Percentiles rank a stretch among this genome's conserved stretches.
phyloP scores from a whole-genome alignment of 371 early-diverging fungal genomes.

The Rhizopus sp. region DNA sequence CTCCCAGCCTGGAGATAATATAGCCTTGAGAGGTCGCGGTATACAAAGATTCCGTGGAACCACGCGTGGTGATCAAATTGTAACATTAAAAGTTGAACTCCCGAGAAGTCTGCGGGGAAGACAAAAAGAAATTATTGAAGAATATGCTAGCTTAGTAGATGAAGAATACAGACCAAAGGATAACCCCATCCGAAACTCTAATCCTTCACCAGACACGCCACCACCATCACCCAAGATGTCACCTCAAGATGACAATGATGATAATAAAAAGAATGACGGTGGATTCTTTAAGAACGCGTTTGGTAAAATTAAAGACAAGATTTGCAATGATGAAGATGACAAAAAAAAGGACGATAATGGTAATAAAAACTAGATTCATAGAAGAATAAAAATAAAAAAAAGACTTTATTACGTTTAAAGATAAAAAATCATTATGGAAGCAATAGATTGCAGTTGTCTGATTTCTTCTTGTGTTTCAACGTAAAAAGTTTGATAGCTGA shows the following conservation, averaged over 20 bases:
- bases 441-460: not conserved
- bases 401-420: not conserved
- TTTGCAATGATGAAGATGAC: conserved; percentile 28
- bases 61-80: conserved; percentile 83
- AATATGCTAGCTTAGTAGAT: conserved; percentile 39
- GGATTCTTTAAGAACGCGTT: conserved; percentile 39
- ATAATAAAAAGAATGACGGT: conserved; percentile 8
- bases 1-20: conserved; percentile 84
- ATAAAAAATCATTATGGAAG: too few species aligned
- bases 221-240: conserved; percentile 21
- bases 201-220: conserved; percentile 17
- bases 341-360: not conserved
- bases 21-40: conserved; percentile 77
- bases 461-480: conserved; percentile 5
- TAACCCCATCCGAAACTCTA: conserved; percentile 6
- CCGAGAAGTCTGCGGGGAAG: conserved; percentile 60
- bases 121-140: conserved; percentile 40
- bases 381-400: not conserved
- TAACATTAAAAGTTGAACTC: conserved; percentile 76
- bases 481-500: conserved; percentile 7
- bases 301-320: conserved; percentile 32
- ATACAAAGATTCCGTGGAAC: conserved; percentile 55
- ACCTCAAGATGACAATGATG: conserved; percentile 10
- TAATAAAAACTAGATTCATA: not conserved
- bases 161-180: conserved; percentile 31